These are phyloP conservation scores for Zygoascus flipseniorum DNA, from an alignment of 805 yeast species.

Conservation along the genomic window DNA sequence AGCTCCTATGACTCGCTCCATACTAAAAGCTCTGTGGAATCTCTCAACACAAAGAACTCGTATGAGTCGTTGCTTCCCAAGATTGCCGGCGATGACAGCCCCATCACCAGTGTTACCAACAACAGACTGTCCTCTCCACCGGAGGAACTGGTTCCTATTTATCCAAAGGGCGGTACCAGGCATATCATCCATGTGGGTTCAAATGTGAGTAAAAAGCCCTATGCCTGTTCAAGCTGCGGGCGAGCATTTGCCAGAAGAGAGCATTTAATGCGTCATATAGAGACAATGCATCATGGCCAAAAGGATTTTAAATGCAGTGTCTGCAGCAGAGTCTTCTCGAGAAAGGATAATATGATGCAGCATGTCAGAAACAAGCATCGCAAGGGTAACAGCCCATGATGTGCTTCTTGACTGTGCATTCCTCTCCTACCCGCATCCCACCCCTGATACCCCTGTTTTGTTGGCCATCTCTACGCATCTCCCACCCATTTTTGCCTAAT, in stretches of 20 bases:
- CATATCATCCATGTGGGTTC: constrained; percentile 6
- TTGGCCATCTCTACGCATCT: no score
- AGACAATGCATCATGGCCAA: constrained; percentile 20
- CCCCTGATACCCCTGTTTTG: no score
- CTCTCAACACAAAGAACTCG: background rate
- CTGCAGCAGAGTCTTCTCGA: constrained; percentile 16
- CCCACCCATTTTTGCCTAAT: no score
- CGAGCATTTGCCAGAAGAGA: constrained; percentile 20
- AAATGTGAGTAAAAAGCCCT: constrained; percentile 15
- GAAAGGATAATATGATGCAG: constrained; percentile 22
- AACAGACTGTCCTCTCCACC: background rate
- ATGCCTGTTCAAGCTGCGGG: constrained; percentile 16
- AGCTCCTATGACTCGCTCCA: background rate
- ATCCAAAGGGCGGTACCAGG: background rate
- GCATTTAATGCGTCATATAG: constrained; percentile 18
- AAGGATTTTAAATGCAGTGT: constrained; percentile 17
- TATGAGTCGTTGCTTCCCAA: background rate
- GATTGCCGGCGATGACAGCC: background rate
- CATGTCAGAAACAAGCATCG: constrained; percentile 19
- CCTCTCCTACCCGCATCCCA: no score
- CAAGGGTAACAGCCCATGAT: background rate
- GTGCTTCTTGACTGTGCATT: no score
- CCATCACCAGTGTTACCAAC: background rate
- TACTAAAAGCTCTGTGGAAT: background rate
- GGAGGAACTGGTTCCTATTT: background rate